Evolutionary conservation across 306 rosid genomes (phyloP).

Genomic region (Argentina anserina): DNA sequence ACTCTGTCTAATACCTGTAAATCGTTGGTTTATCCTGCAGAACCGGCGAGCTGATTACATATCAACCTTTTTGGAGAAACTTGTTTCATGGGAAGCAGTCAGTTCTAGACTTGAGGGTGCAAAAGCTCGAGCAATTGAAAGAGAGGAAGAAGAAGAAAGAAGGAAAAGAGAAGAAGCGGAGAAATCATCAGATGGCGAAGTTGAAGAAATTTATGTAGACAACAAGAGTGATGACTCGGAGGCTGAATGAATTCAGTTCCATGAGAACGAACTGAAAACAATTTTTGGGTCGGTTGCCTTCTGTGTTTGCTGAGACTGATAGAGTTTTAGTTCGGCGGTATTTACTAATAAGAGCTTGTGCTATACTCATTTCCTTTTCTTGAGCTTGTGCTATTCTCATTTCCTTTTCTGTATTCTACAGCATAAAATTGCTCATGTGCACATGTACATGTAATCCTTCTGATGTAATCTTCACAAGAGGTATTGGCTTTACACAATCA

Average conservation of each 20-base stretch:
- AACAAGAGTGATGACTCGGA: constrained; percentile 34
- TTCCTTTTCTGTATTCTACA: neutral
- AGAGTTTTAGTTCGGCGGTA: constrained; percentile 5
- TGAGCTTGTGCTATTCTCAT: no score
- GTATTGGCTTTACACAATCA: neutral
- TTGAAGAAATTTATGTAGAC: constrained; percentile 37
- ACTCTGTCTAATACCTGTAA: constrained; percentile 9
- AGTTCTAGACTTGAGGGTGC: constrained; percentile 66
- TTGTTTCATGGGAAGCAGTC: constrained; percentile 83
- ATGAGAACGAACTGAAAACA: neutral
- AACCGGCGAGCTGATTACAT: constrained; percentile 63
- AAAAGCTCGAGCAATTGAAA: constrained; percentile 49
- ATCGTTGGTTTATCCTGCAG: constrained; percentile 35
- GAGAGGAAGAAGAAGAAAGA: constrained; percentile 44
- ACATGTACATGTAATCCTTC: neutral
- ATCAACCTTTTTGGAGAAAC: constrained; percentile 64
- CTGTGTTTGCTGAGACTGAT: constrained; percentile 2
- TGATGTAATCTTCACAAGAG: neutral
- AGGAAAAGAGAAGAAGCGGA: constrained; percentile 39
- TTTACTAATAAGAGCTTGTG: neutral
- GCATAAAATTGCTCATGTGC: neutral
- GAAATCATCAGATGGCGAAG: constrained; percentile 15
- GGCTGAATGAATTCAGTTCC: constrained; percentile 26
- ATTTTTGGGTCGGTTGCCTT: constrained; percentile 6
- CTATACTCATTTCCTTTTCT: neutral